Evolutionary conservation across 2,329 filamentous ascomycete genomes (phyloP), one percentile per base, ranked within the genome.

Genomic region (Trichoderma hamatum): DNA sequence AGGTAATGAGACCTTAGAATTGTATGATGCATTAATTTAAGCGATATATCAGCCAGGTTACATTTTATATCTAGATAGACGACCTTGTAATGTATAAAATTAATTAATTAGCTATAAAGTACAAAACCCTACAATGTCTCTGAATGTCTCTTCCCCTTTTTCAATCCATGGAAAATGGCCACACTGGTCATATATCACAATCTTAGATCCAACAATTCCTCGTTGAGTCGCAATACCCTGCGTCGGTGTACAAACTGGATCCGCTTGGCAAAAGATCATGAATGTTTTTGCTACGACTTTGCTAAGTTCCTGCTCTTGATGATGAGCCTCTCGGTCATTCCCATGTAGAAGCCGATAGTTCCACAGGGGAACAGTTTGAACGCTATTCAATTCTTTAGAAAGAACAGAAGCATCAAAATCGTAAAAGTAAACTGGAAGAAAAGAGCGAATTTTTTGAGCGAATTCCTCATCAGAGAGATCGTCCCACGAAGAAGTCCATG

Each of bases 141-240:
- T 30, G 19, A 64, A 64, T 3, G 32, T 55, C 32, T 64, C 49
- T n/a, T 55, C 61, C 13, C n/a, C 13, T 11, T 34, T 64, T 19
- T 64, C 61, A 11, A 64, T 54, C 61, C 61, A 64, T 11, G 61
- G 61, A 5, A 64, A 64, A 30, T 64, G 61, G 3, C 61, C 61
- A 13, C 61, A 64, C 14, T 55, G 21, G 1, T 64, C 49, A 16
- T 64, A 64, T 21, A 64, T 64, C 13, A 64, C 24, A 7, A 64
- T 24, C 21, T 64, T 64, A 2, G 61, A 64, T 21, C 49, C 49
- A 7, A 2, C 13, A 16, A 64, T 64, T 5, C 61, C 49, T 39
- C 14, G 13, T 3, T 64, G 24, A 13, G 49, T 64, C 14, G 61
- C 61, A 21, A 24, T 21, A 6, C 24, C 61, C n/a, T 64, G 61